Evolutionary conservation across 257 asterid genomes (phyloP).

Genomic region (Solanum ossicruentum): DNA sequence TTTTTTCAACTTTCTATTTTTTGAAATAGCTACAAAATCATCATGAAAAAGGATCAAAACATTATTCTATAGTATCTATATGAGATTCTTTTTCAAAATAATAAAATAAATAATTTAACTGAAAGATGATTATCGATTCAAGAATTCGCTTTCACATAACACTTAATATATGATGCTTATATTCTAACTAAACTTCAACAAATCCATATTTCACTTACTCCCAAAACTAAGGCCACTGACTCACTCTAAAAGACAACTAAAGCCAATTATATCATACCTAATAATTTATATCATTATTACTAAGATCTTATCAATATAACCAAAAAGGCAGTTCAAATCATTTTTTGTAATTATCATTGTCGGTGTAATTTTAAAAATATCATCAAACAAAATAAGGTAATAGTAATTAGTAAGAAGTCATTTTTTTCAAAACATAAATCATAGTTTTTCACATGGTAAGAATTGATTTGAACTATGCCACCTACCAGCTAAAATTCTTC

Average conservation of each 20-base stretch:
- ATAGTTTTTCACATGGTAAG: background rate
- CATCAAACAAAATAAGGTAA: background rate
- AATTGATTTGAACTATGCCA: background rate
- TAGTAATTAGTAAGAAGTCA: background rate
- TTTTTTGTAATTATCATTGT: background rate
- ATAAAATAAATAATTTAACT: too few relatives aligned
- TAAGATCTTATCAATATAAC: conserved; percentile 2
- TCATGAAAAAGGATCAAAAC: too few relatives aligned
- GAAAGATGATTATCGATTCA: too few relatives aligned
- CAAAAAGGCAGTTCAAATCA: conserved; percentile 2
- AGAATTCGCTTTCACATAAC: background rate
- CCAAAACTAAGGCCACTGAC: conserved; percentile 2
- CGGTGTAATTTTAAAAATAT: background rate
- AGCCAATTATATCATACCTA: conserved; percentile 33
- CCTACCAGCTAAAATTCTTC: background rate
- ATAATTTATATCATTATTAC: conserved; percentile 3
- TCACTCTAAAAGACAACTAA: conserved; percentile 25
- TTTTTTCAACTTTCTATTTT: too few relatives aligned
- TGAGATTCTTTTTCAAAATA: too few relatives aligned
- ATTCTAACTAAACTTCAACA: conserved; percentile 17
- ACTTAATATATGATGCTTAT: background rate
- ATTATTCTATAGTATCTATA: too few relatives aligned
- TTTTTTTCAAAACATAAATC: background rate
- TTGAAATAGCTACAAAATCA: too few relatives aligned
- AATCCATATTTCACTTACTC: conserved; percentile 11